phyloP scores from a whole-genome alignment of 495 filamentous ascomycete genomes.

The Immersiella caudata region DNA sequence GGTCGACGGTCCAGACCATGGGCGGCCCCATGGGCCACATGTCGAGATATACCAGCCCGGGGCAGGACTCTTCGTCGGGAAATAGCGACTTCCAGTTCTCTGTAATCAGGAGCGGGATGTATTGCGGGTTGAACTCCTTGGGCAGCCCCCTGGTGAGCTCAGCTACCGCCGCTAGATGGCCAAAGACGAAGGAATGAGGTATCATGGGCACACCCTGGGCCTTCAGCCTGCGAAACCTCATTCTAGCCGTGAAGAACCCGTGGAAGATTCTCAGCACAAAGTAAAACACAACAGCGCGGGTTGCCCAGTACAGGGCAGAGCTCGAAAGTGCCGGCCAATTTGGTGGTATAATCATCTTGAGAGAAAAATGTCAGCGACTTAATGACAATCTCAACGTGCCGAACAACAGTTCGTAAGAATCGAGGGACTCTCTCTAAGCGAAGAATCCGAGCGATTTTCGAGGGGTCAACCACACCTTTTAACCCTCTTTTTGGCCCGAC shows the following conservation, averaged over 20 bases:
- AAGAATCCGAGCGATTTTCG: too few species aligned
- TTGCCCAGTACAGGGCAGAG: too few species aligned
- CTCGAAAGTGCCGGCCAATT: too few species aligned
- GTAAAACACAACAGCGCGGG: neutral
- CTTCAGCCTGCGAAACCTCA: constrained; percentile 30
- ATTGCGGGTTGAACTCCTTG: constrained; percentile 21
- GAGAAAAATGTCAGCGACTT: too few species aligned
- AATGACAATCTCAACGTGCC: too few species aligned
- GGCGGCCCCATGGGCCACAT: constrained; percentile 46
- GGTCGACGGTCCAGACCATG: constrained; percentile 41
- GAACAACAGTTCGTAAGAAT: too few species aligned
- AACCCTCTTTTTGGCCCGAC: too few species aligned
- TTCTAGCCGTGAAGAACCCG: constrained; percentile 32
- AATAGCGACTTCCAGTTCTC: constrained; percentile 17
- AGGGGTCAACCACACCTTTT: too few species aligned
- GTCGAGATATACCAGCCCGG: constrained; percentile 45
- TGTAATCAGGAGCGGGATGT: constrained; percentile 28
- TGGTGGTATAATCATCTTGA: too few species aligned
- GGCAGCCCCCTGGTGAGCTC: constrained; percentile 27
- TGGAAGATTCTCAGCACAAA: constrained; percentile 26
- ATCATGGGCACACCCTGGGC: constrained; percentile 32
- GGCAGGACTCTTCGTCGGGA: neutral
- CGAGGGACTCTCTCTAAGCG: too few species aligned
- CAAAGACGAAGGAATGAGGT: constrained; percentile 46
- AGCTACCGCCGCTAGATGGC: constrained; percentile 37